Conservation (phyloP, 73 alveolate genomes). For the Paramecium primaurelia region DNA sequence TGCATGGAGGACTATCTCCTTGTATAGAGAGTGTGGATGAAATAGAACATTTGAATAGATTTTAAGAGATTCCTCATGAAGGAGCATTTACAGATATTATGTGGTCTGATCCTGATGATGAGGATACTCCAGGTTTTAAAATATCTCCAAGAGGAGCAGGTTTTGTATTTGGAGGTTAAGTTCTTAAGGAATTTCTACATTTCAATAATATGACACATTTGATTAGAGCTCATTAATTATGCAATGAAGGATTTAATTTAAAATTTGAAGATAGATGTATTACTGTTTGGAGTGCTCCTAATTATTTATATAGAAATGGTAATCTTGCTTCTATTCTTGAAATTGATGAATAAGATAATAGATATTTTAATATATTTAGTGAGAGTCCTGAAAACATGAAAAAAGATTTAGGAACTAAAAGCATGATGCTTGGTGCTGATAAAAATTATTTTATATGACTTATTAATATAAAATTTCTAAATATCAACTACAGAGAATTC, state of each 20-base stretch:
- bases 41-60: constrained; percentile 86
- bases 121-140: constrained; percentile 87
- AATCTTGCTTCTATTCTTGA: constrained; percentile 91
- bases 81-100: constrained; percentile 98
- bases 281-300: constrained; percentile 99
- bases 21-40: constrained; percentile 91
- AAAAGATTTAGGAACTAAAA: constrained; percentile 53
- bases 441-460: constrained; percentile 35
- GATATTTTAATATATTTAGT: constrained; percentile 87
- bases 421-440: constrained; percentile 46
- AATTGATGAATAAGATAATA: constrained; percentile 92
- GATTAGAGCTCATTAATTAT: constrained; percentile 95
- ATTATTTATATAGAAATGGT: constrained; percentile 90
- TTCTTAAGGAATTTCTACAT: constrained; percentile 90
- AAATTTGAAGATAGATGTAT: constrained; percentile 87
- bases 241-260: constrained; percentile 93
- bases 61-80: constrained; percentile 97
- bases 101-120: constrained; percentile 98
- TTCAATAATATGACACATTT: constrained; percentile 87
- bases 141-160: constrained; percentile 97
- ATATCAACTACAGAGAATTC: neutral
- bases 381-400: constrained; percentile 89
- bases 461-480: neutral
- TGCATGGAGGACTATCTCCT: constrained; percentile 99
- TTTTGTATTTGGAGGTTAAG: constrained; percentile 95